These are phyloP conservation scores for Penicillium palitans DNA, from an alignment of 2,329 filamentous ascomycete genomes.

Conservation along the genomic window DNA sequence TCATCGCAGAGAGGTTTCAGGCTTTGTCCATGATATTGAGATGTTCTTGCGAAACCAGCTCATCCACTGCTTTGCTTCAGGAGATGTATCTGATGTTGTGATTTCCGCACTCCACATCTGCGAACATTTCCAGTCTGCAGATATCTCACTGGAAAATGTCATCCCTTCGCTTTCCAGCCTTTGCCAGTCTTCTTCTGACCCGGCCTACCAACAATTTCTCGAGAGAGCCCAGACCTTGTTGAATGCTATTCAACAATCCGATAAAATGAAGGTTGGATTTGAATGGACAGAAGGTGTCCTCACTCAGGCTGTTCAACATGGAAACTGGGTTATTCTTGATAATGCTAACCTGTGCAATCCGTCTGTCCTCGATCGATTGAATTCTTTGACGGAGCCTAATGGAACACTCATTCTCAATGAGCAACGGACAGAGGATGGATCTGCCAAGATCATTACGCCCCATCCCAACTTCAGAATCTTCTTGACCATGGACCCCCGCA, in stretches of 20 bases:
- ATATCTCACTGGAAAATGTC: constrained; percentile 33
- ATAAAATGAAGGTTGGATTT: constrained; percentile 70
- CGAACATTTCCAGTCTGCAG: constrained; percentile 31
- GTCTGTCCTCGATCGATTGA: constrained; percentile 89
- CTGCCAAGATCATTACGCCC: constrained; percentile 74
- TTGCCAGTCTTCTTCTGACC: constrained; percentile 45
- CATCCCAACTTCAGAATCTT: constrained; percentile 90
- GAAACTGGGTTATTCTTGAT: constrained; percentile 91
- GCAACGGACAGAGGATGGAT: constrained; percentile 78
- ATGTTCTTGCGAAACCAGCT: constrained; percentile 51
- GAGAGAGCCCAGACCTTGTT: constrained; percentile 54
- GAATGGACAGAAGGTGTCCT: constrained; percentile 96
- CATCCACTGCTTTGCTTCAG: constrained; percentile 32
- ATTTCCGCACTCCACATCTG: constrained; percentile 35
- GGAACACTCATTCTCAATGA: constrained; percentile 90
- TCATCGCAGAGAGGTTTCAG: constrained; percentile 68
- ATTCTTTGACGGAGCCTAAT: constrained; percentile 88
- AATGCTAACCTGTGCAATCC: constrained; percentile 97
- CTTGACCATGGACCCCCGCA: constrained; percentile 85
- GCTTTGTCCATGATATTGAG: constrained; percentile 56
- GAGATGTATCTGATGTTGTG: constrained; percentile 22
- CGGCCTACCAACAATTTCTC: constrained; percentile 52
- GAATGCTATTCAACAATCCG: constrained; percentile 57
- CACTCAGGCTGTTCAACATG: constrained; percentile 79
- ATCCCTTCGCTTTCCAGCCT: constrained; percentile 37